These are phyloP conservation scores for Ceratobasidium sp. DNA, from an alignment of 1,284 basidiomycete genomes.

Conservation along the genomic window DNA sequence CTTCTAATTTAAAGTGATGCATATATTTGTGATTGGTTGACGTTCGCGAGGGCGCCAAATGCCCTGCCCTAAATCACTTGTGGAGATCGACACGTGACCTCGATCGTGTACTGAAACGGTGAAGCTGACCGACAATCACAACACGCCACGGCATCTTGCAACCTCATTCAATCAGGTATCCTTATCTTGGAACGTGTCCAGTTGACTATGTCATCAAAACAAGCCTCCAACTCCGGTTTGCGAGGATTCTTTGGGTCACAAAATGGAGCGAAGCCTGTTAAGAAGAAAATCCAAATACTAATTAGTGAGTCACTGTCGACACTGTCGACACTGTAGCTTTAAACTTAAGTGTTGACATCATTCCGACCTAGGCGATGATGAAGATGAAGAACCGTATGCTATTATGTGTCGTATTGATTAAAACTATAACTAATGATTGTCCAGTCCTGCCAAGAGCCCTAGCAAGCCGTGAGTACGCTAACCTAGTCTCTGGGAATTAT, in stretches of 20 bases:
- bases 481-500: background rate
- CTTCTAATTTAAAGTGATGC: background rate
- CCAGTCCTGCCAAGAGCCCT: conserved; percentile 9
- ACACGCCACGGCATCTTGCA: background rate
- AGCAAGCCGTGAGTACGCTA: conserved; percentile 11
- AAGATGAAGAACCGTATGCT: conserved; percentile 19
- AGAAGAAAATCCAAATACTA: conserved; percentile 29
- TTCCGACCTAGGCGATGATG: conserved; percentile 13
- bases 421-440: background rate
- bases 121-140: conserved; percentile 21
- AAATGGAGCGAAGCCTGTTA: conserved; percentile 15
- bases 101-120: background rate
- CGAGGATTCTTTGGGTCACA: conserved; percentile 23
- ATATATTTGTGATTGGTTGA: background rate
- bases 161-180: no score
- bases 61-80: conserved; percentile 6
- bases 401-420: background rate
- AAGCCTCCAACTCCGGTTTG: background rate
- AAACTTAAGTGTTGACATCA: background rate
- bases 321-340: background rate
- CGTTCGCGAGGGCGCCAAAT: background rate
- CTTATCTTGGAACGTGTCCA: no score
- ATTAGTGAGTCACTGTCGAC: conserved; percentile 7
- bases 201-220: background rate
- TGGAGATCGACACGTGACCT: conserved; percentile 21